Evolutionary conservation across 2,329 filamentous ascomycete species (phyloP), one percentile per base, ranked within the genome.

Genomic region (Fusarium robinianum): DNA sequence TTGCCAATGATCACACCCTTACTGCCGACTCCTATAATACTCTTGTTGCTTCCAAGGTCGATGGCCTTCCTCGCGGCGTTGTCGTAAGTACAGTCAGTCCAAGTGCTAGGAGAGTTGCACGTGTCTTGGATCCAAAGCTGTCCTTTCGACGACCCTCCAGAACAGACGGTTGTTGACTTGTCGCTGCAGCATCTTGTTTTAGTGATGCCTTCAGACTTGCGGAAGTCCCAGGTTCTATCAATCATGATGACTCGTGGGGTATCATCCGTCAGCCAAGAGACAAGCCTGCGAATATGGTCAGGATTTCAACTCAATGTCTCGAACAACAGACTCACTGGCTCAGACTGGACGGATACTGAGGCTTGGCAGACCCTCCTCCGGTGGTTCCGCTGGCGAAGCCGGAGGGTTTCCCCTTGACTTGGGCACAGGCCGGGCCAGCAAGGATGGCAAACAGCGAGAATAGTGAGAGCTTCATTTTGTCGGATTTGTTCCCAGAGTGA

Each of bases 1-100:
- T 80, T 80, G 57, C 78, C 78, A 57, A 73, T 74, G 58, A 82
- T 80, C n/a, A 79, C 62, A 59, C 77, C 79, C 46, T 68, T 68
- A 54, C 58, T 66, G 37, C 78, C 79, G 41, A 72, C 64, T 11
- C 80, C 79, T 16, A 82, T 61, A 35, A 83, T 55, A n/a, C 72
- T 74, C 70, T 83, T 83, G 72, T 82, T 76, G 49, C 74, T 78
- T 18, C 64, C 66, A 53, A 83, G 72, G 7, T 67, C 73, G 57
- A 81, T 78, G 27, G 73, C 73, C 11, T 69, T 59, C 3, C 67
- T 55, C 47, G 71, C 77, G 25, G 78, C 77, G 27, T 75, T 79
- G 65, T 80, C 73, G 49, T 72, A 75, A 0, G 61, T 69, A 15
- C 67, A 75, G 3, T 67, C 65, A 4, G 12, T 21, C 49, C 34